Percentiles rank a stretch among this genome's conserved stretches.
These are phyloP conservation scores for Termitomyces sp. DNA, from an alignment of 768 basidiomycete genomes.

Conservation along the genomic window DNA sequence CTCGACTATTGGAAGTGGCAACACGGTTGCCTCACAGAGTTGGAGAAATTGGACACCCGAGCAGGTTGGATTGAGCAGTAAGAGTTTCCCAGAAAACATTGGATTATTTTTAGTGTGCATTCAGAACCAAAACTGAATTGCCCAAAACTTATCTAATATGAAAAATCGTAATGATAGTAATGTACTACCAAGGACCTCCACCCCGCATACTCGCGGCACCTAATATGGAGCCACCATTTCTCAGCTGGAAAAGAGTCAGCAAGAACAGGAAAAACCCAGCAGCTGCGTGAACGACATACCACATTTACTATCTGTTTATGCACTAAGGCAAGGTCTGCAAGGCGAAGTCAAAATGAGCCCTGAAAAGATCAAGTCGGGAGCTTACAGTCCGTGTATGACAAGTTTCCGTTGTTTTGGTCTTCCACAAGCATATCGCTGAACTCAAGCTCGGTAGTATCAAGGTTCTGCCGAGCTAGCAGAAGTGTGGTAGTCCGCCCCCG, in stretches of 20 bases:
- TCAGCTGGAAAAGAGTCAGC: conserved; percentile 23
- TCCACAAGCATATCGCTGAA: conserved; percentile 97
- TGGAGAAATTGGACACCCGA: no score
- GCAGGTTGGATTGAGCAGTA: no score
- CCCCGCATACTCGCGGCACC: conserved; percentile 28
- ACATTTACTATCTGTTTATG: conserved; percentile 44
- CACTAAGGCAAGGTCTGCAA: conserved; percentile 39
- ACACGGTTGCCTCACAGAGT: no score
- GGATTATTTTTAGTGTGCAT: neutral
- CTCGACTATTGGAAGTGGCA: no score
- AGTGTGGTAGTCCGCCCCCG: conserved; percentile 53
- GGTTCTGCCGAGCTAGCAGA: conserved; percentile 81
- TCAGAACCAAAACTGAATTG: conserved; percentile 16
- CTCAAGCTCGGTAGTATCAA: conserved; percentile 91
- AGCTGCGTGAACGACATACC: conserved; percentile 24
- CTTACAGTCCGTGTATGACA: conserved; percentile 89
- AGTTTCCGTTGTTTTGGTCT: conserved; percentile 93
- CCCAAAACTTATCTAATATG: conserved; percentile 10
- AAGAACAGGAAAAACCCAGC: conserved; percentile 1
- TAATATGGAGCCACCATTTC: conserved; percentile 32
- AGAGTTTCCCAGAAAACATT: no score
- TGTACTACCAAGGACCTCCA: conserved; percentile 35
- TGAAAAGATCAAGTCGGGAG: conserved; percentile 6
- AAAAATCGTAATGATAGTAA: neutral
- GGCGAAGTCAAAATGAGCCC: conserved; percentile 3